Base-by-base conservation (phyloP, 306 rosid genomes). In the Potentilla sterilis region DNA sequence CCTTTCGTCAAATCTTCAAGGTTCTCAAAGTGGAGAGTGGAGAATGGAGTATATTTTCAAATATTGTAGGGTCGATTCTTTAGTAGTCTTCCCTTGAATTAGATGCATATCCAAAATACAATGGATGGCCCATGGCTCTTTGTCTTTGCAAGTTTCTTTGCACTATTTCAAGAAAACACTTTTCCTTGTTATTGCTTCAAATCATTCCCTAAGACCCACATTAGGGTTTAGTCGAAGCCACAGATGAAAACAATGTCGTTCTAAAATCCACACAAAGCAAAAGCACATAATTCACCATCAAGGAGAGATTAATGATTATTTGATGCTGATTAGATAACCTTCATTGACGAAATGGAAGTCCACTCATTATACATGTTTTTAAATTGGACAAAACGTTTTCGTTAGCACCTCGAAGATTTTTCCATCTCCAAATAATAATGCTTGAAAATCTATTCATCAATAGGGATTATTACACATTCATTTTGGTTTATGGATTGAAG, bases 121-220 rank as follows among this genome's bases (percentile, higher is more conserved):
- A 51, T 28, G 67, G 41, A 79, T 82, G 89, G 88, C 74, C 91
- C 93, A 75, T 59, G 51, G 49, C 75, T 69, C 79, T 74, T 84
- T 77, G 76, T 86, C 84, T 87, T 83, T 83, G 80, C 51, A 68
- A 79, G 63, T 85, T 83, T 74, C 86, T 79, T 83, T 79, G 83
- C 85, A 82, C 81, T 83, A 82, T 85, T 79, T 80, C 42, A 59
- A 83, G 79, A 74, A 51, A 73, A 71, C 83, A 69, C 85, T 70
- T 85, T 77, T 81, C 35, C 65, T 62, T 66, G 86, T 83, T 80
- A 28, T 82, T 79, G 86, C 90, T 85, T 75, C 73, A 81, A 83
- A 90, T 90, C 85, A 90, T 92, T 87, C 77, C 83, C 73, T 37
- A 80, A 79, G 86, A 79, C 90, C 92, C 93, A 89, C 90, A 68